Percentiles rank a stretch among this genome's conserved stretches.
Conservation (phyloP, 2,329 filamentous ascomycete species). For the Botrytis elliptica region DNA sequence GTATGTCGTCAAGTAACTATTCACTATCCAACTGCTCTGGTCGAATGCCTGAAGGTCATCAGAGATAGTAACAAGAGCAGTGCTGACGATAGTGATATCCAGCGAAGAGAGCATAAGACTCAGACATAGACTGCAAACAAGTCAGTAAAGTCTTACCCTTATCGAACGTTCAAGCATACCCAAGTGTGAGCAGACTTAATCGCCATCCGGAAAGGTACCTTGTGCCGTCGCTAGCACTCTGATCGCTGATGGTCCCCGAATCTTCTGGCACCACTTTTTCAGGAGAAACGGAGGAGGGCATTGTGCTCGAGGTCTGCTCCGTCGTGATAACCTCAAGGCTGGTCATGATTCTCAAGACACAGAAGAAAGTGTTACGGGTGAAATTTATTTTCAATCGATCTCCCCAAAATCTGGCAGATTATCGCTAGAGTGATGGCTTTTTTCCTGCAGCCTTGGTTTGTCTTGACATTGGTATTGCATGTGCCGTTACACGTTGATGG, state of each 20-base stretch:
- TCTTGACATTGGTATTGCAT: neutral
- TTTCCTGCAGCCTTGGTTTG: neutral
- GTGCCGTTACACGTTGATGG: neutral
- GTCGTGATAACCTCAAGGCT: neutral
- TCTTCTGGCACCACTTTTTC: neutral
- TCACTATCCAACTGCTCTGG: slow-evolving; percentile 17
- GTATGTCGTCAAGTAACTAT: slow-evolving; percentile 7
- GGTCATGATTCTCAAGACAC: neutral
- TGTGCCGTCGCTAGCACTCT: neutral
- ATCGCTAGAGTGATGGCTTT: neutral
- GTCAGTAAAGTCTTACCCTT: neutral
- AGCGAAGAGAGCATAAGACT: slow-evolving; percentile 2
- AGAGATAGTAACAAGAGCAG: slow-evolving; percentile 10
- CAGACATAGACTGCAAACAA: neutral
- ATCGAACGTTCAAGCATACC: neutral
- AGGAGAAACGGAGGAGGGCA: neutral
- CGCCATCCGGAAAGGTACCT: slow-evolving; percentile 7
- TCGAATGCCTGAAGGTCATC: slow-evolving; percentile 6
- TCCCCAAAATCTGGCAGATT: neutral
- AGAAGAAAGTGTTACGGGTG: neutral
- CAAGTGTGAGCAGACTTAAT: neutral
- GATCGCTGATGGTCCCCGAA: neutral
- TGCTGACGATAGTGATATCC: slow-evolving; percentile 14
- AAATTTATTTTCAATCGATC: neutral
- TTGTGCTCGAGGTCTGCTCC: neutral